Evolutionary conservation across 345 rosid genomes (phyloP).

Genomic region (Gossypium turneri): DNA sequence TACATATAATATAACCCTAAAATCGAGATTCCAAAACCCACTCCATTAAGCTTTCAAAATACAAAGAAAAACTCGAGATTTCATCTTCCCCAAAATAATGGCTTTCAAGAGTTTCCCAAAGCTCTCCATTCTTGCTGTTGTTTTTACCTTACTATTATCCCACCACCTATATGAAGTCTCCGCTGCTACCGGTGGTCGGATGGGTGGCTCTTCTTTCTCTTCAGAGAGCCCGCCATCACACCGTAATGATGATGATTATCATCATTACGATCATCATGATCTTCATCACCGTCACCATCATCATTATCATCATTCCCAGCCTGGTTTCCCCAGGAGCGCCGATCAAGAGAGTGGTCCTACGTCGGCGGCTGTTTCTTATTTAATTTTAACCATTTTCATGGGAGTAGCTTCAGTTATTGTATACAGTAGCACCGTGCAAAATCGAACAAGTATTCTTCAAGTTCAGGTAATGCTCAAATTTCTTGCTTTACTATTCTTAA

Average conservation of each 20-base stretch:
- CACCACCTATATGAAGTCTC: background rate
- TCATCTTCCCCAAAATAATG: background rate
- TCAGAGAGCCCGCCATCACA: background rate
- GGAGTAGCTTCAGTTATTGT: background rate
- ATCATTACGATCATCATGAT: background rate
- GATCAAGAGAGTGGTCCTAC: background rate
- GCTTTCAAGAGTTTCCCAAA: background rate
- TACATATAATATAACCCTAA: background rate
- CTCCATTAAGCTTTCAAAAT: background rate
- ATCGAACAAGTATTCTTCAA: background rate
- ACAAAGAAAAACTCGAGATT: background rate
- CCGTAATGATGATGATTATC: background rate
- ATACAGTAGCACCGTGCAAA: background rate
- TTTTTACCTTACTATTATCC: background rate
- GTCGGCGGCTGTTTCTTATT: background rate
- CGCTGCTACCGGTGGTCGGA: conserved; percentile 9
- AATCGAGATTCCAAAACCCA: background rate
- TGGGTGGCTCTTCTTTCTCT: conserved; percentile 15
- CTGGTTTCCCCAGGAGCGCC: background rate
- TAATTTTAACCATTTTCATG: background rate
- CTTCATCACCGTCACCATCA: background rate
- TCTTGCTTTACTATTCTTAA: background rate
- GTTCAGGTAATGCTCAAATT: background rate
- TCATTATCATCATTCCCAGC: background rate
- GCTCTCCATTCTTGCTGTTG: background rate